These are phyloP conservation scores for Chalara sp. DNA, from an alignment of 2,329 filamentous ascomycete genomes.

Conservation along the genomic window DNA sequence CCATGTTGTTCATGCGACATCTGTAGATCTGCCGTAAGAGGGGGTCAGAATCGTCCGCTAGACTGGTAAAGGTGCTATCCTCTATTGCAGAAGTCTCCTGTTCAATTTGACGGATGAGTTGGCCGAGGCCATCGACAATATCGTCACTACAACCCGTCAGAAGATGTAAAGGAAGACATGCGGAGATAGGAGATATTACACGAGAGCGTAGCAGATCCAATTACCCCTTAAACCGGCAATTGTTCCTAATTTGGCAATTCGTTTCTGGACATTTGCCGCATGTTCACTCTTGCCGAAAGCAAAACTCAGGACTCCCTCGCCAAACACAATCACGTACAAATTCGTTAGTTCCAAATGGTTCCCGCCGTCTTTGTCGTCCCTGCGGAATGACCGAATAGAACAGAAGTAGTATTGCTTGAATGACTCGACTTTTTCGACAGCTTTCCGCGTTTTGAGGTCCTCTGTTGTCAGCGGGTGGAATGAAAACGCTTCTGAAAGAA, in stretches of 20 bases:
- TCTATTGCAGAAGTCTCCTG: constrained; percentile 83
- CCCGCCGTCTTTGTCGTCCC: constrained; percentile 66
- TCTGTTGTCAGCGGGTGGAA: constrained; percentile 91
- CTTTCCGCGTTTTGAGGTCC: constrained; percentile 88
- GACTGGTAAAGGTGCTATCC: constrained; percentile 84
- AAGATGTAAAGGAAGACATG: neutral
- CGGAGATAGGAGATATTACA: constrained; percentile 48
- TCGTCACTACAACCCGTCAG: constrained; percentile 56
- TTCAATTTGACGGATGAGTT: constrained; percentile 79
- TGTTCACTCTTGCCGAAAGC: constrained; percentile 81
- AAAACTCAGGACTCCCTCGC: constrained; percentile 86
- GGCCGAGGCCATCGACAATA: constrained; percentile 89
- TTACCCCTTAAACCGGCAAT: constrained; percentile 89
- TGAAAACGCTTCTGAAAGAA: constrained; percentile 84
- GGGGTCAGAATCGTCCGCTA: constrained; percentile 75
- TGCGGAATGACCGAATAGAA: constrained; percentile 83
- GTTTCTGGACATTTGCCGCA: constrained; percentile 75
- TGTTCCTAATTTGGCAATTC: constrained; percentile 83
- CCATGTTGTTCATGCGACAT: too few species aligned
- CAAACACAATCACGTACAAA: constrained; percentile 90
- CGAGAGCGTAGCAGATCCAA: constrained; percentile 96
- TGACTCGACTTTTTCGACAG: constrained; percentile 92
- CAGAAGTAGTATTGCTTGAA: constrained; percentile 96
- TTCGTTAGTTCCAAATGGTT: constrained; percentile 88
- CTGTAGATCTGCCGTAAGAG: constrained; percentile 82